Evolutionary conservation across 257 asterid species (phyloP), one percentile per base, ranked within the genome.

Genomic region (Gentiana straminea): DNA sequence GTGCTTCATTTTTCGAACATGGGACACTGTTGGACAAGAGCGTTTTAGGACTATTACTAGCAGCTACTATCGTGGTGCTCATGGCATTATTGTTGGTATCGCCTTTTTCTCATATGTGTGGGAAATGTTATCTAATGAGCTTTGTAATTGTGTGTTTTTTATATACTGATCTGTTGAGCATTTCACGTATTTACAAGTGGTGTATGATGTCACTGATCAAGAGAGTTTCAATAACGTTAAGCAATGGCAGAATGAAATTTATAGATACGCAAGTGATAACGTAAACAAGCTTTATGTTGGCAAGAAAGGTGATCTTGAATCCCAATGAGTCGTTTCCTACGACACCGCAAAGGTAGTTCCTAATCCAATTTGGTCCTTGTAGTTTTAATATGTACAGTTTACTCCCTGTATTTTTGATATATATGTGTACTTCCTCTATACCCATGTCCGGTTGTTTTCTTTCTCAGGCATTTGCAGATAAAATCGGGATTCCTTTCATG

Each of bases 251-350:
- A 84, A 72, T 58, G 96, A 87, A 72, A 87, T 87, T 34, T 94
- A 87, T 54, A 91, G 94, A 52, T 87, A 82, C 68, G 96, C 96
- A 2, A 82, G 94, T 70, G 96, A 84, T 67, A 87, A 74, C 68
- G 96, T 84, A n/a, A 87, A 84, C 77, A 87, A 87, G 73, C 94
- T 87, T 65, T 83, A 84, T 45, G 94, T 87, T 44, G 96, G 96
- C 50, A 87, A 87, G 71, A 87, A 87, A 74, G 68, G 80, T 38
- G 96, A 88, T 72, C 94, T 88, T 60, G 78, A 87, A 3, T 64
- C 92, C 34, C 93, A 88, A 67, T 82, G 86, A 76, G 96, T 76
- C 58, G 94, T 84, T 55, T 69, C 90, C 4, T 74, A 81, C 11
- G 94, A 88, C 69, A 70, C 84, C 11, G 96, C 93, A 5, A 73